Base-by-base conservation (phyloP, 306 rosid genomes). In the Begonia masoniana region DNA sequence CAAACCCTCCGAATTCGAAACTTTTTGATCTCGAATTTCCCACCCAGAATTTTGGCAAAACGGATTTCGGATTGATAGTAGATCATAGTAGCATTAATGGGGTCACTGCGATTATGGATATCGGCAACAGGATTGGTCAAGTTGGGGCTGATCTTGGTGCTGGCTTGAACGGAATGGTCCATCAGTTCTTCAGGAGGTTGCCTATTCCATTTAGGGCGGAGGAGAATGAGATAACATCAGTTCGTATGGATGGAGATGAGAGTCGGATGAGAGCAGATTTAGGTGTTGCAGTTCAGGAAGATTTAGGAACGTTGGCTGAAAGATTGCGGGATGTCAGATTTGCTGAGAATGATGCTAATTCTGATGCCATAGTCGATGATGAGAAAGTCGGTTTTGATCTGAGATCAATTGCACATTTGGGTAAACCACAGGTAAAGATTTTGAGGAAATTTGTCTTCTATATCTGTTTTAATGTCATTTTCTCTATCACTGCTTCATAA, bases 81-180 rank as follows among this genome's bases (percentile, higher is more conserved):
- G 74, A 73, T 51, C 74, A 52, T 35, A 51, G 73, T 0, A 85
- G 82, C 15, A 75, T 77, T 51, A 46, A 71, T 57, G 97, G 95
- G n/a, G 95, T 85, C 5, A 76, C 81, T 0, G 93, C 95, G 15
- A 81, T 89, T 76, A 58, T 91, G 1, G 94, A 86, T 50, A 83
- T 91, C 26, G 99, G 96, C 2, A 86, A 49, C 13, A 62, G 86
- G 79, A 91, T 91, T 31, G 99, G 96, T 45, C 94, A 86, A 65
- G 99, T 82, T 4, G 96, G 99, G 51, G 88, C 83, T 3, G 94
- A 91, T 49, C 81, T 91, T 35, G 94, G 99, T 9, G 88, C 92
- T 5, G 65, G 86, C 58, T 83, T 91, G 94, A 83, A 86, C 58
- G 99, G 94, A 13, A 57, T 86, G 76, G 94, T 91, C 57, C 96